These are phyloP conservation scores for Penicillium nordicum DNA, from an alignment of 2,329 filamentous ascomycete species.

Conservation along the genomic window DNA sequence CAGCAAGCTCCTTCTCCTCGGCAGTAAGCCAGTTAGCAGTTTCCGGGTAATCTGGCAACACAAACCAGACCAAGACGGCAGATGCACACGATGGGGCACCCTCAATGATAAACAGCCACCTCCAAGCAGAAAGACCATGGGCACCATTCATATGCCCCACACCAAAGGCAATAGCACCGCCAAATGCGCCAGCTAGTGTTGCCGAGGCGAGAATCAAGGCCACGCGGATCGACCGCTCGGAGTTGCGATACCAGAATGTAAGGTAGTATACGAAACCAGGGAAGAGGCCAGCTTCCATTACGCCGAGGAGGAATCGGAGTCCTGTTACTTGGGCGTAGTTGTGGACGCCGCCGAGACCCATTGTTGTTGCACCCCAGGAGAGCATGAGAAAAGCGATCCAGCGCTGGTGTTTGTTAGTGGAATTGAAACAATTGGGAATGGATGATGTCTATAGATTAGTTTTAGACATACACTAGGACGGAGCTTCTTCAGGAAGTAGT, in stretches of 20 bases:
- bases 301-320: slow-evolving; percentile 49
- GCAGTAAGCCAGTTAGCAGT: slow-evolving; percentile 45
- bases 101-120: slow-evolving; percentile 50
- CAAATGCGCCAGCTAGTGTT: slow-evolving; percentile 54
- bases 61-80: slow-evolving; percentile 44
- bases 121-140: slow-evolving; percentile 38
- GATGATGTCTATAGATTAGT: not conserved
- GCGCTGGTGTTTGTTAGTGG: slow-evolving; percentile 24
- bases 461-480: slow-evolving; percentile 39
- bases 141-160: slow-evolving; percentile 38
- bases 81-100: slow-evolving; percentile 40
- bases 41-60: slow-evolving; percentile 51
- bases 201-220: slow-evolving; percentile 53
- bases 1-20: slow-evolving; percentile 45
- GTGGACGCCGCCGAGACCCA: slow-evolving; percentile 46
- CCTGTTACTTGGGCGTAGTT: slow-evolving; percentile 46
- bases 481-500: slow-evolving; percentile 50
- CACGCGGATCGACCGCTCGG: slow-evolving; percentile 58
- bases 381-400: slow-evolving; percentile 53
- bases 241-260: slow-evolving; percentile 55
- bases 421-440: not conserved
- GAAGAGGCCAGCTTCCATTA: slow-evolving; percentile 52
- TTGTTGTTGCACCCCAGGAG: slow-evolving; percentile 48
- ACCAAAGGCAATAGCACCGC: slow-evolving; percentile 54
- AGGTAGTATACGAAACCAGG: slow-evolving; percentile 49